phyloP scores from a whole-genome alignment of 345 rosid species.

The Combretum micranthum region DNA sequence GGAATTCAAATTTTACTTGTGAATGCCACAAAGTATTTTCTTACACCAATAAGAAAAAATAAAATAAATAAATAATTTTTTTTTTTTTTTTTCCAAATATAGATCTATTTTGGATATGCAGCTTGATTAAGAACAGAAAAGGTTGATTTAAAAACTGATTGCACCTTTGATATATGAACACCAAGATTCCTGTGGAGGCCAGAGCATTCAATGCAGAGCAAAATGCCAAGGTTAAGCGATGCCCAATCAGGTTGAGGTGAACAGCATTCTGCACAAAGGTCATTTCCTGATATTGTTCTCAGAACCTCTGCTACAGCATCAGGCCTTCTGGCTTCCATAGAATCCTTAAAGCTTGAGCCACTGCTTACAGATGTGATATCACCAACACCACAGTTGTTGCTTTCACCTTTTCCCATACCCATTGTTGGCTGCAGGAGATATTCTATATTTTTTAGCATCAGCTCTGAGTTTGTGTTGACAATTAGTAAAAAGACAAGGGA shows the following conservation, averaged over 20 bases:
- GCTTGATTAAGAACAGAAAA: not conserved
- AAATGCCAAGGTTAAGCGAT: conserved; percentile 81
- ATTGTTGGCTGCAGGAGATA: conserved; percentile 38
- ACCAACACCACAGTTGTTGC: conserved; percentile 20
- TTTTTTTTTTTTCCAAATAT: conserved; percentile 1
- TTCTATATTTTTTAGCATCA: conserved; percentile 7
- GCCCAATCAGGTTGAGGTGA: conserved; percentile 87
- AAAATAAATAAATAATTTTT: too few relatives aligned
- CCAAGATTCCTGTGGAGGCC: conserved; percentile 92
- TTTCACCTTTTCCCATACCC: conserved; percentile 21
- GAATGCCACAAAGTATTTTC: too few relatives aligned
- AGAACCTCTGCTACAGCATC: conserved; percentile 42
- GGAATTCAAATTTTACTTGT: too few relatives aligned
- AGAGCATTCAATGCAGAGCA: conserved; percentile 83
- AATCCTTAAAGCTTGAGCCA: conserved; percentile 17
- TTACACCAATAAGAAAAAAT: not conserved
- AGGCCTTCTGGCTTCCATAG: conserved; percentile 16
- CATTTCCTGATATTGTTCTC: conserved; percentile 70
- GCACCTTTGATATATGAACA: conserved; percentile 88
- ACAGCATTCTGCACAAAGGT: conserved; percentile 75
- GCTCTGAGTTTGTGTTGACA: conserved; percentile 1
- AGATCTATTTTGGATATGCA: not conserved
- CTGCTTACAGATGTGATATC: conserved; percentile 23
- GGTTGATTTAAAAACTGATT: conserved; percentile 4
- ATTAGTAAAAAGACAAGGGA: not conserved